Evolutionary conservation across 768 basidiomycete species (phyloP).

Genomic region (Clitopilus hobsonii): DNA sequence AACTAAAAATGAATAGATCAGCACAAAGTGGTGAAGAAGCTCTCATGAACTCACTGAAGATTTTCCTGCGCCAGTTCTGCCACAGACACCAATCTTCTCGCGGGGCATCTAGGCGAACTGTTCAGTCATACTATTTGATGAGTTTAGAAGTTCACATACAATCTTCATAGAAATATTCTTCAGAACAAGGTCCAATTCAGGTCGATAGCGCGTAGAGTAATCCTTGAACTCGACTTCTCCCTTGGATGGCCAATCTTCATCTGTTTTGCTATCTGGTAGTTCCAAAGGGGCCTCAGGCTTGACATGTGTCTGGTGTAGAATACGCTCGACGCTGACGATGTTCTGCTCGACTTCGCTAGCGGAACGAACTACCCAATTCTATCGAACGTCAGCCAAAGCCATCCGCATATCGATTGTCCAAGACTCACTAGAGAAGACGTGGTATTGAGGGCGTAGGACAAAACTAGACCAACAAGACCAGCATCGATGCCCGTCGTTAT

Average conservation of each 20-base stretch:
- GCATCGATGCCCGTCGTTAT: slow-evolving; percentile 77
- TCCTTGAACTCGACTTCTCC: slow-evolving; percentile 64
- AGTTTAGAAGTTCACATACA: slow-evolving; percentile 30
- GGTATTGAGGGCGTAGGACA: slow-evolving; percentile 81
- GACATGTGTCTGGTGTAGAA: slow-evolving; percentile 76
- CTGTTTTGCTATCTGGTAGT: slow-evolving; percentile 52
- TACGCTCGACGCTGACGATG: slow-evolving; percentile 85
- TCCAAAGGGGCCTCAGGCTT: slow-evolving; percentile 72
- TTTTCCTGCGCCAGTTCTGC: slow-evolving; percentile 78
- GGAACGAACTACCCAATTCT: slow-evolving; percentile 83
- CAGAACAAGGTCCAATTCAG: slow-evolving; percentile 77
- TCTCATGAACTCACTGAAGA: slow-evolving; percentile 58
- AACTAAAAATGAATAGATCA: slow-evolving; percentile 28
- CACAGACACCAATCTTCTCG: slow-evolving; percentile 90
- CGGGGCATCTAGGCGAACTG: slow-evolving; percentile 52
- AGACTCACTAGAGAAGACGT: slow-evolving; percentile 75
- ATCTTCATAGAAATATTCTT: slow-evolving; percentile 68
- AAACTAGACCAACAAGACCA: slow-evolving; percentile 80
- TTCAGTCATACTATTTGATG: slow-evolving; percentile 2
- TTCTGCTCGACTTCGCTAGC: slow-evolving; percentile 89
- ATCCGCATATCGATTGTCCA: slow-evolving; percentile 1
- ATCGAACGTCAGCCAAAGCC: neutral
- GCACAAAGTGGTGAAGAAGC: neutral
- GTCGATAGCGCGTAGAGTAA: slow-evolving; percentile 77
- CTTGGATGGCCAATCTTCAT: slow-evolving; percentile 61